Base-by-base conservation (phyloP, 2,329 filamentous ascomycete species). In the Penicillium sp. region DNA sequence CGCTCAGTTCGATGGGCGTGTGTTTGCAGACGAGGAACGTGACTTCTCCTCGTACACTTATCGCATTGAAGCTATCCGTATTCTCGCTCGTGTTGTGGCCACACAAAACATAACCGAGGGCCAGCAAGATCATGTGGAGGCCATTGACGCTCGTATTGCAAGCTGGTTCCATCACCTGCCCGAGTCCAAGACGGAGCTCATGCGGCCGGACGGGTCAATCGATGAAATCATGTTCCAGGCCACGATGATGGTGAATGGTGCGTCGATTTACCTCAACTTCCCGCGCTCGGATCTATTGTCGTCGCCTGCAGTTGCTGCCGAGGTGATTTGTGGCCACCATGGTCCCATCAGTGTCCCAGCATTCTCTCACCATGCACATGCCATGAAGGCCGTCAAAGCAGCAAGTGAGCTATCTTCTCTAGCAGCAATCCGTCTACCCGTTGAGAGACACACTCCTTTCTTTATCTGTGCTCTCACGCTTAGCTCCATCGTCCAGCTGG, bases 151-250 rank as follows among this genome's bases (percentile, higher is more conserved):
- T 9, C 63, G 67, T 31, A 72, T 83, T 30, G 72, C 73, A 10
- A 89, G 87, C 59, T 95, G 86, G 85, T 76, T 79, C 37, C 75
- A 90, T 32, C 84, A 92, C 53, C 70, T 95, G 0, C 88, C 89
- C 0, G 70, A 74, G 11, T 72, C 72, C 10, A 93, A 93, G 65
- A 73, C 73, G 38, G 77, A 85, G 44, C 72, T 85, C 11, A 69
- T 93, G 36, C 76, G 79, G 42, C 75, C 76, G 45, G 77, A 82
- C 50, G 82, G 85, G 20, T 74, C 79, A 36, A 72, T 89, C 8
- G 89, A 95, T 59, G 86, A 94, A 64, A 83, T 94, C 75, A 80
- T 95, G 64, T 94, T 95, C 66, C 86, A 93, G 60, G 88, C 85
- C 1, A 82, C 85, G 46, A 90, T 93, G 78, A 85, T 94, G 53